Base-by-base conservation (phyloP, 2,329 filamentous ascomycete species). In the Neofusicoccum kwambonambiense region DNA sequence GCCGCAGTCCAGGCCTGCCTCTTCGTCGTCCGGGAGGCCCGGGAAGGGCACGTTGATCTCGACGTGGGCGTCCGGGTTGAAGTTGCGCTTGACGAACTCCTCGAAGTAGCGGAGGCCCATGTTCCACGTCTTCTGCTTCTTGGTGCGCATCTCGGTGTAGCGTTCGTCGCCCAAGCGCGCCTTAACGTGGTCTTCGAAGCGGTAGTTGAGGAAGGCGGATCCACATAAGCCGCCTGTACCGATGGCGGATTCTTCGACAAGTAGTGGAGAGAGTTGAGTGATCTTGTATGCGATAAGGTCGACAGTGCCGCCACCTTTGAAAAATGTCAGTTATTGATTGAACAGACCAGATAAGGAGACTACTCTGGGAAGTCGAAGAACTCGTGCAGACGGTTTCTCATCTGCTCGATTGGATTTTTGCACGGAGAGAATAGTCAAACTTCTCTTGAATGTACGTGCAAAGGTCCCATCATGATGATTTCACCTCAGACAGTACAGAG, bases 271-370 rank as follows among this genome's bases (percentile, higher is more conserved):
- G 7, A 92, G 75, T 1, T 90, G 90, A 60, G 89, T 89, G 67
- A 94, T 91, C 70, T 91, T 90, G 76, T 94, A 94, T 0, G 91
- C 90, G 68, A 94, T 94, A 49, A 93, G 78, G 83, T 93, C 90
- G 4, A 93, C 84, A 2, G 84, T 87, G 1, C 84, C 84, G 52
- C 84, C 84, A 51, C 82, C 81, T 72, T 34, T 56, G 37, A 17
- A 34, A 50, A 44, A 8, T 37, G 15, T 41, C 19, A 56, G 31
- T 34, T 41, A 45, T 11, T 19, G 5, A 17, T 13, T 17, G 27
- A 13, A 31, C 27, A 31, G 27, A 31, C 27, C 27, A 31, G 27
- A 5, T 7, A 7, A 31, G 27, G 27, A 31, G 27, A 31, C 27
- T 31, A 31, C 27, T 31, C 27, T 31, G 27, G 27, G 34, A n/a